phyloP scores from a whole-genome alignment of 371 early-diverging fungal species.

The Mucor indicus region DNA sequence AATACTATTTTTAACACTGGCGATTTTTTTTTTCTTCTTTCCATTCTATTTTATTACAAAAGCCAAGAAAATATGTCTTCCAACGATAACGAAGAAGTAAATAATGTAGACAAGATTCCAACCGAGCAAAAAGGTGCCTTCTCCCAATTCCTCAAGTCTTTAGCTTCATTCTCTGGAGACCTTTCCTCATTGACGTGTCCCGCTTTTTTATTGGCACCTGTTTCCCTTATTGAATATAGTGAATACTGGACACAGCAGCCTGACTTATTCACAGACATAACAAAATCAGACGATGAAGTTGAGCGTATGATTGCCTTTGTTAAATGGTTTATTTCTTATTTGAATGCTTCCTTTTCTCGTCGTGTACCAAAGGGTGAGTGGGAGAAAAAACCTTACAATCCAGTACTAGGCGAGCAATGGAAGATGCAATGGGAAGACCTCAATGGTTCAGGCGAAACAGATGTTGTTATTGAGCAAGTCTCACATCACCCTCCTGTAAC shows the following conservation, averaged over 20 bases:
- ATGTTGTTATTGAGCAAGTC: slow-evolving; percentile 68
- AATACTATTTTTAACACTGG: too few species aligned
- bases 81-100: slow-evolving; percentile 33
- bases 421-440: slow-evolving; percentile 70
- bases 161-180: slow-evolving; percentile 76
- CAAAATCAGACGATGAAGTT: slow-evolving; percentile 54
- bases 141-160: slow-evolving; percentile 63
- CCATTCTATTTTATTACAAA: too few species aligned
- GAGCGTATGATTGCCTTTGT: slow-evolving; percentile 69
- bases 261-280: slow-evolving; percentile 66
- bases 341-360: slow-evolving; percentile 66
- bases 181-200: slow-evolving; percentile 74
- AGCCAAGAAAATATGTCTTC: too few species aligned
- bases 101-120: slow-evolving; percentile 53
- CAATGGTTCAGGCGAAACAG: slow-evolving; percentile 59
- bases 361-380: slow-evolving; percentile 51
- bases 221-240: slow-evolving; percentile 77
- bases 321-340: slow-evolving; percentile 76
- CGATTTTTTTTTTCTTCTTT: too few species aligned
- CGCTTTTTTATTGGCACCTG: slow-evolving; percentile 68
- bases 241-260: slow-evolving; percentile 76
- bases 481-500: slow-evolving; percentile 78
- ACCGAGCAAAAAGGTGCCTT: slow-evolving; percentile 64
- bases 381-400: slow-evolving; percentile 86
- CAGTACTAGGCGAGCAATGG: slow-evolving; percentile 80